Conservation (phyloP, 1,284 basidiomycete species). For the Microbotryomycetes sp. region DNA sequence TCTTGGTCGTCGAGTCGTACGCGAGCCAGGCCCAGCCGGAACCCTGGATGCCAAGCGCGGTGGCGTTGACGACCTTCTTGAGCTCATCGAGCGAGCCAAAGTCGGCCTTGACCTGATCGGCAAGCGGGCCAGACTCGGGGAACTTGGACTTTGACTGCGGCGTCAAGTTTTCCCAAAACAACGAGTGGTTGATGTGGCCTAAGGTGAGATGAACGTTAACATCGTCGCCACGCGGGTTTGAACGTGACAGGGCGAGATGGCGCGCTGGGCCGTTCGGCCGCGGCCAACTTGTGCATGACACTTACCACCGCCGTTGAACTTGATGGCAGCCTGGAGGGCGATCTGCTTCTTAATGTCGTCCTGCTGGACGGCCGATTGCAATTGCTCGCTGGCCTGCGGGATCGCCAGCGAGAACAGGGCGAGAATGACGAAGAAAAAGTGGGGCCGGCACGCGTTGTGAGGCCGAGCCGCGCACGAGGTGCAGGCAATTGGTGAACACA, state of each 20-base stretch:
- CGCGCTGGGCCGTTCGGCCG: background rate
- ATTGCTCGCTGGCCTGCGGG: conserved; percentile 64
- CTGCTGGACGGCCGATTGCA: conserved; percentile 56
- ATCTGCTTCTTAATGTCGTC: conserved; percentile 73
- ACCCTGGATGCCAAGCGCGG: conserved; percentile 90
- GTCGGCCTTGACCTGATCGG: conserved; percentile 68
- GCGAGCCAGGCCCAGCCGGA: conserved; percentile 98
- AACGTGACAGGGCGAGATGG: background rate
- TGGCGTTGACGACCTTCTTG: conserved; percentile 72
- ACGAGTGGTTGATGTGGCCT: conserved; percentile 62
- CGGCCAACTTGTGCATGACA: conserved; percentile 7
- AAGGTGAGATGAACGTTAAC: background rate
- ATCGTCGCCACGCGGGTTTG: background rate
- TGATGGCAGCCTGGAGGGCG: conserved; percentile 73
- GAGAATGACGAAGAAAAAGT: background rate
- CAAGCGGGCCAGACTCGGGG: conserved; percentile 55
- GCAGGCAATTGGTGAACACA: background rate
- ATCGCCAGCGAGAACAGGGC: no score
- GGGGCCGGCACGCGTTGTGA: background rate
- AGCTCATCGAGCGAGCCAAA: conserved; percentile 76
- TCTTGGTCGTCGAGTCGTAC: conserved; percentile 60
- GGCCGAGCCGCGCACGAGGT: background rate
- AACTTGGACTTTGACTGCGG: conserved; percentile 53
- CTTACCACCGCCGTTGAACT: conserved; percentile 83
- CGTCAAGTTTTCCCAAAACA: conserved; percentile 97